Conservation (phyloP, 2,329 filamentous ascomycete genomes). For the Aureobasidium sp. region DNA sequence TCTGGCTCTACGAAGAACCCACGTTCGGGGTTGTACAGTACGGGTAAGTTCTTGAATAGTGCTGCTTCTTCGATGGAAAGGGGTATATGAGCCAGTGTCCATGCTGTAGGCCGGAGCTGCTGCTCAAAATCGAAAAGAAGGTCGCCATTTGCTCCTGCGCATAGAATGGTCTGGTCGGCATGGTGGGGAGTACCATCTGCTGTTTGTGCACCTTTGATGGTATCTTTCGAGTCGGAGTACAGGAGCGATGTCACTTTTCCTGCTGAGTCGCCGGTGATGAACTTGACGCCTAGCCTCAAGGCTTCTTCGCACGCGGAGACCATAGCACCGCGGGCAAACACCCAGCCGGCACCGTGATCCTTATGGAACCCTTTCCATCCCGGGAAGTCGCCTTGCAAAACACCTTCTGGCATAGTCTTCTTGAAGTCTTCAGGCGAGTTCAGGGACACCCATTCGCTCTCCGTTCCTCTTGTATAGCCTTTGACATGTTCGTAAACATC, state of each 20-base stretch:
- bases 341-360: conserved; percentile 44
- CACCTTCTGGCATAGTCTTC: conserved; percentile 45
- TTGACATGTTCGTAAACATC: conserved; percentile 33
- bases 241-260: conserved; percentile 36
- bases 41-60: conserved; percentile 42
- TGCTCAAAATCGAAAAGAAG: conserved; percentile 44
- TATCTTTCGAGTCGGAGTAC: conserved; percentile 26
- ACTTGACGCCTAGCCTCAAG: conserved; percentile 38
- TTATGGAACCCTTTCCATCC: conserved; percentile 47
- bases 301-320: conserved; percentile 41
- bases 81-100: conserved; percentile 47
- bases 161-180: conserved; percentile 42
- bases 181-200: conserved; percentile 35
- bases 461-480: conserved; percentile 27
- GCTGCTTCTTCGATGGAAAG: conserved; percentile 41
- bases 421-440: conserved; percentile 41
- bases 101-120: conserved; percentile 48
- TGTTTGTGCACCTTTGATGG: conserved; percentile 39
- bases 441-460: conserved; percentile 27
- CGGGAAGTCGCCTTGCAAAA: conserved; percentile 44
- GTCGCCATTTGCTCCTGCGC: conserved; percentile 44
- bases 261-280: conserved; percentile 36
- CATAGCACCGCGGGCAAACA: conserved; percentile 46
- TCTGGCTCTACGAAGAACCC: conserved; percentile 47
- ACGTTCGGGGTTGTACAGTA: conserved; percentile 43